Evolutionary conservation across 495 filamentous ascomycete genomes (phyloP).

Genomic region (Tuber indicum): DNA sequence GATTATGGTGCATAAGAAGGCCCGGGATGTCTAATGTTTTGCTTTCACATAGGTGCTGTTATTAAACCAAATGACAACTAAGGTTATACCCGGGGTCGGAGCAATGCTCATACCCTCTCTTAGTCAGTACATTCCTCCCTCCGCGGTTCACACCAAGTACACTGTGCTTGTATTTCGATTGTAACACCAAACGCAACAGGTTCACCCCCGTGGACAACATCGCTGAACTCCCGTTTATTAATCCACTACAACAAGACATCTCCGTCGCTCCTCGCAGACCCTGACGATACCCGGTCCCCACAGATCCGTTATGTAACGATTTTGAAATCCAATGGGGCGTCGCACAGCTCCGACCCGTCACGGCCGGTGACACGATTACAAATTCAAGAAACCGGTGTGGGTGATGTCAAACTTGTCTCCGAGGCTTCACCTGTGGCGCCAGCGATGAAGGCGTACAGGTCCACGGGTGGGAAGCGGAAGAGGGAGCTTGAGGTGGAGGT

Average conservation of each 20-base stretch:
- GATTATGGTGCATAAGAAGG: not conserved
- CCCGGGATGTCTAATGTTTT: not conserved
- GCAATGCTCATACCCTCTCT: conserved; percentile 31
- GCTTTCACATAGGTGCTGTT: conserved; percentile 11
- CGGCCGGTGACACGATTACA: conserved; percentile 10
- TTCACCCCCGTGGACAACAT: conserved; percentile 18
- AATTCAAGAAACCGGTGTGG: conserved; percentile 20
- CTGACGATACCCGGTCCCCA: conserved; percentile 4
- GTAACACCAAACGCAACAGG: not conserved
- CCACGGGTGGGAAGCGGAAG: conserved; percentile 22
- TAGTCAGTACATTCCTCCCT: not conserved
- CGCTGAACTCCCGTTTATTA: conserved; percentile 17
- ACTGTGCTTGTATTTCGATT: not conserved
- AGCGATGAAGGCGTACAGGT: not conserved
- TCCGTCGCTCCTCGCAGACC: conserved; percentile 10
- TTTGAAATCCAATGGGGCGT: conserved; percentile 17
- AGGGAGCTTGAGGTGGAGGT: conserved; percentile 24
- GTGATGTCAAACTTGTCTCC: conserved; percentile 9
- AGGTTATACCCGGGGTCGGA: conserved; percentile 24
- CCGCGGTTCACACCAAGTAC: too few relatives aligned
- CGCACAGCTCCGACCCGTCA: conserved; percentile 14
- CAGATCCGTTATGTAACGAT: conserved; percentile 25
- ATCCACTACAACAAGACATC: conserved; percentile 27
- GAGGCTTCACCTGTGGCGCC: not conserved
- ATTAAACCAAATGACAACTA: conserved; percentile 36